These are phyloP conservation scores for Aquilaria yunnanensis DNA, from an alignment of 345 rosid genomes.

Conservation along the genomic window DNA sequence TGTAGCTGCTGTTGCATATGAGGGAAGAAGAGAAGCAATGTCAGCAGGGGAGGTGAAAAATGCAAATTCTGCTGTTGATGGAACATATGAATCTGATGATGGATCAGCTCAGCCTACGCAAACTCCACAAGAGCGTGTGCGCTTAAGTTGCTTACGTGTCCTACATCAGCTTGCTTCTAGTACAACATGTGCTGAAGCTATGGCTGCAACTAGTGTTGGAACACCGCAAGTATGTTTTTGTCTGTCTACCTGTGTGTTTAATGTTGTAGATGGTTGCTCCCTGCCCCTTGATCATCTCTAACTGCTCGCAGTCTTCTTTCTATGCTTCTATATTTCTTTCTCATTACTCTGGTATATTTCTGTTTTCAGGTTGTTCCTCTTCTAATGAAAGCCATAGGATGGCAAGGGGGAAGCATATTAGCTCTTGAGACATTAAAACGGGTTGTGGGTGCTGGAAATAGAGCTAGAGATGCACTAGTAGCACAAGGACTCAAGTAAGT, in stretches of 20 bases:
- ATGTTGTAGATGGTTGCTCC: conserved; percentile 4
- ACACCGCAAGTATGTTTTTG: conserved; percentile 66
- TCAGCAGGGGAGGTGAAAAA: conserved; percentile 56
- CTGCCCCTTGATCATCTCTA: not conserved
- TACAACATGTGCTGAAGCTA: conserved; percentile 95
- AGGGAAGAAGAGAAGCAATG: conserved; percentile 90
- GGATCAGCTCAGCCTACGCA: conserved; percentile 47
- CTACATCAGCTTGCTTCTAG: conserved; percentile 99
- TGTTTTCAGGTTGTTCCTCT: conserved; percentile 87
- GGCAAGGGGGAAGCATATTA: conserved; percentile 99
- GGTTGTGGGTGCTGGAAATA: conserved; percentile 94
- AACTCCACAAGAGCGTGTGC: conserved; percentile 96
- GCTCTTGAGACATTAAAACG: conserved; percentile 97
- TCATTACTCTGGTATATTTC: conserved; percentile 12
- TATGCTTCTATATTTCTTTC: not conserved
- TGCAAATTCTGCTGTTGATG: conserved; percentile 40
- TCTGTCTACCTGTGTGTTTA: conserved; percentile 2
- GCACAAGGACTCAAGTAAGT: conserved; percentile 97
- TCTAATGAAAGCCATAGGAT: conserved; percentile 98
- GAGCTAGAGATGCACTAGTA: conserved; percentile 98
- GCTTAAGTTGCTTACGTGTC: conserved; percentile 96
- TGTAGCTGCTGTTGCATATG: conserved; percentile 95
- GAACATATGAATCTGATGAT: conserved; percentile 47
- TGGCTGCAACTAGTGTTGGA: conserved; percentile 98
- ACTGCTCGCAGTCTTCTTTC: conserved; percentile 3